Evolutionary conservation across 495 filamentous ascomycete species (phyloP), one percentile per base, ranked within the genome.

Genomic region (Neurospora sp.): DNA sequence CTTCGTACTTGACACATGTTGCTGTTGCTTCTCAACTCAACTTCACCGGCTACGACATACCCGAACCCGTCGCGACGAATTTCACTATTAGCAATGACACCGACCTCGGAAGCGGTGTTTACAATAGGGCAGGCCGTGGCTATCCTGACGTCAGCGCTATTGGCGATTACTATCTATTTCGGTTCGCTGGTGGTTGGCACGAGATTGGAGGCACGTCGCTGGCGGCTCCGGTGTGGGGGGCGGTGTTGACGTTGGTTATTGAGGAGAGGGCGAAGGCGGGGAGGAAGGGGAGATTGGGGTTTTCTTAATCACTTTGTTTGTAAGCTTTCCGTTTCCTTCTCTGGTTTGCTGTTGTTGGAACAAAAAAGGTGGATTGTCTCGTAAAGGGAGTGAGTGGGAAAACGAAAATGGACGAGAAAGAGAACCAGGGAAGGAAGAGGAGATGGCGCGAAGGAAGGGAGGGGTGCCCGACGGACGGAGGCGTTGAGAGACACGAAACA

Each of bases 101-200:
- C 61, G 46, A 76, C 61, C 73, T 71, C 61, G 71, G 35, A 20
- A 68, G 81, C 75, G 79, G 78, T 69, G 81, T 74, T 27, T 91
- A 89, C 79, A 88, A 88, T 75, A 84, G 85, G 9, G 83, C 83
- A 8, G 89, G 89, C 0, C 85, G 91, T 35, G 91, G 84, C 0
- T 91, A 87, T 70, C 90, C 91, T 0, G 91, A 93, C 70, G 85
- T 93, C 37, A 79, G 87, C 3, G 90, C 90, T 35, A 83, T 89
- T n/a, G 89, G 87, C n/a, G 88, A 88, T 53, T 85, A 87, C 61
- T 84, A 89, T 69, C 77, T 86, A 22, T 81, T 89, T 31, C 85
- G 81, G 40, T 79, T 83, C n/a, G 74, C 76, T 20, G 86, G 84
- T 3, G 16, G 79, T 3, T 81, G 84, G 48, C 71, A 74, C 3